Evolutionary conservation across 805 yeast genomes (phyloP).

Genomic region (Diddensiella santjacobensis): DNA sequence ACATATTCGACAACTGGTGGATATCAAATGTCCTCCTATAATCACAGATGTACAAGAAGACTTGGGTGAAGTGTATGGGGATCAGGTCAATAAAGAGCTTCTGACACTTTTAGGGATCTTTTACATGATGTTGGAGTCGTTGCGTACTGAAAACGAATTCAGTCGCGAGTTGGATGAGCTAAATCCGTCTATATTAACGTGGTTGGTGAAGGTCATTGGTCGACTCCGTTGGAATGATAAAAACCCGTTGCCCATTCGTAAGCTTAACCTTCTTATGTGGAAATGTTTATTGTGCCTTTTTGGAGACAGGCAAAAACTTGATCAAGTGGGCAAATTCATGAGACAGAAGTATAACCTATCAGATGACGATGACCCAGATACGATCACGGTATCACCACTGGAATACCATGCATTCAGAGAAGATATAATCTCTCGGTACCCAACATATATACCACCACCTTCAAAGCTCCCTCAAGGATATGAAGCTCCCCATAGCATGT

Average conservation of each 20-base stretch:
- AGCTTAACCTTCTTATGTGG: slow-evolving; percentile 47
- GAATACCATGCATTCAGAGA: slow-evolving; percentile 79
- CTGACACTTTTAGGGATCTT: slow-evolving; percentile 26
- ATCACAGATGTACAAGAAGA: neutral
- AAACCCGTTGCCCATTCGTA: slow-evolving; percentile 38
- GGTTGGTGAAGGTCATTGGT: slow-evolving; percentile 51
- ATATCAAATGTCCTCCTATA: neutral
- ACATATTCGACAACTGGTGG: neutral
- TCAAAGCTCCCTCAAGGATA: slow-evolving; percentile 44
- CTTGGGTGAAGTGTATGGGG: neutral
- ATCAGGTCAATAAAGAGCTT: slow-evolving; percentile 3
- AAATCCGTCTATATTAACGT: slow-evolving; percentile 40
- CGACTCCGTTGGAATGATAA: slow-evolving; percentile 61
- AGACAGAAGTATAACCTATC: slow-evolving; percentile 39
- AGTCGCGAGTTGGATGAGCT: slow-evolving; percentile 14
- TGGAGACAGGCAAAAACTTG: slow-evolving; percentile 49
- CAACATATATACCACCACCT: slow-evolving; percentile 56
- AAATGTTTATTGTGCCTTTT: slow-evolving; percentile 51
- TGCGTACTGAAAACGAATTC: slow-evolving; percentile 19
- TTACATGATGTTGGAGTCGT: slow-evolving; percentile 21
- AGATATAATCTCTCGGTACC: slow-evolving; percentile 70
- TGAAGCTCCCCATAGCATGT: slow-evolving; percentile 50
- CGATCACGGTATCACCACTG: slow-evolving; percentile 64
- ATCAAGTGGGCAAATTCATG: slow-evolving; percentile 46
- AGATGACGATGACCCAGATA: slow-evolving; percentile 27